Evolutionary conservation across 495 filamentous ascomycete genomes (phyloP).

Genomic region (Aspergillus funiculosus): DNA sequence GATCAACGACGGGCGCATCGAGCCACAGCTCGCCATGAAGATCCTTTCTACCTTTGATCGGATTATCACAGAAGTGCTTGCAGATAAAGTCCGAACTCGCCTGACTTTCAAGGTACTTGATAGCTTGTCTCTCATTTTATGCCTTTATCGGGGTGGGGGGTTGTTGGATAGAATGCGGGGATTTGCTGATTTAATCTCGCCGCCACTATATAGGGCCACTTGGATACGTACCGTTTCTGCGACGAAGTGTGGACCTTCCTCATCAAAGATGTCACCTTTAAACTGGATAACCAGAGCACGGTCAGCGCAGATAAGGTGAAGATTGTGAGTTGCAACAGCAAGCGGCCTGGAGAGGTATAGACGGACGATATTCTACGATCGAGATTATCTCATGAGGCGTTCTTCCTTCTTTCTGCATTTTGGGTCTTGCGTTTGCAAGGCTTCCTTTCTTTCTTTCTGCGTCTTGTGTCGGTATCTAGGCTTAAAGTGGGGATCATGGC

Average conservation of each 20-base stretch:
- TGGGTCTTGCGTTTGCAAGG: not conserved
- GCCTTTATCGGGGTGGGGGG: not conserved
- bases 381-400: not conserved
- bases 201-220: conserved; percentile 70
- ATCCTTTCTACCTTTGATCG: conserved; percentile 90
- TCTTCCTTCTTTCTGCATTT: conserved; percentile 16
- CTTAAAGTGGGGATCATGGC: too few species aligned
- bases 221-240: conserved; percentile 99
- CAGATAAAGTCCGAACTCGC: conserved; percentile 83
- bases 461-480: not conserved
- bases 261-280: conserved; percentile 97
- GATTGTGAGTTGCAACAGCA: conserved; percentile 94
- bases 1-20: conserved; percentile 86
- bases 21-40: conserved; percentile 98
- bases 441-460: conserved; percentile 11
- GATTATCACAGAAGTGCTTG: conserved; percentile 78
- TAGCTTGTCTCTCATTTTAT: not conserved
- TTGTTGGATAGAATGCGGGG: not conserved
- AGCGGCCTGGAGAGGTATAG: conserved; percentile 66
- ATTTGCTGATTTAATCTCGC: conserved; percentile 15
- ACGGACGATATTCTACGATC: not conserved
- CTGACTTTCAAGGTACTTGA: conserved; percentile 89
- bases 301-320: conserved; percentile 79
- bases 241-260: conserved; percentile 99
- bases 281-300: conserved; percentile 72